These are phyloP conservation scores for Aspergillus terreus DNA, from an alignment of 2,329 filamentous ascomycete species.

Conservation along the genomic window DNA sequence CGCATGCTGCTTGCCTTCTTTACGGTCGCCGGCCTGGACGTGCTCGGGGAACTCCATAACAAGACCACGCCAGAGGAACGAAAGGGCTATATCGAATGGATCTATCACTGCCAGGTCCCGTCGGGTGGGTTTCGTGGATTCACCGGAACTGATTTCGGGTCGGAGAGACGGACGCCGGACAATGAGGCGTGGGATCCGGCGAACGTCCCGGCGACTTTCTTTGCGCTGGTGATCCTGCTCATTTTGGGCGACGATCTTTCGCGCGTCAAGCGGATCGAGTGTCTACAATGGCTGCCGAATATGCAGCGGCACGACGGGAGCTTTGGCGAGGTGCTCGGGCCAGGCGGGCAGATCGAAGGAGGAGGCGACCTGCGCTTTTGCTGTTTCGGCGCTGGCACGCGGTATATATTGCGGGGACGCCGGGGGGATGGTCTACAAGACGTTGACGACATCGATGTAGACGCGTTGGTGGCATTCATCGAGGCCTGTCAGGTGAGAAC, in stretches of 20 bases:
- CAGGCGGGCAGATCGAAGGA: constrained; percentile 62
- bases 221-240: constrained; percentile 73
- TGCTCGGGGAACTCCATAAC: constrained; percentile 63
- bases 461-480: constrained; percentile 67
- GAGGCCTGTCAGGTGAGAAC: constrained; percentile 55
- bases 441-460: constrained; percentile 71
- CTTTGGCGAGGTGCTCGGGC: constrained; percentile 77
- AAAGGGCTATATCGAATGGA: constrained; percentile 64
- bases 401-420: constrained; percentile 74
- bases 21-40: constrained; percentile 77
- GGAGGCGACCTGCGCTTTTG: constrained; percentile 84
- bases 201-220: constrained; percentile 83
- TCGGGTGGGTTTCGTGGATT: constrained; percentile 86
- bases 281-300: constrained; percentile 68
- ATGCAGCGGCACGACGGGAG: constrained; percentile 83
- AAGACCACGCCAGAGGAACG: constrained; percentile 54
- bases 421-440: constrained; percentile 52
- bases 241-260: constrained; percentile 61
- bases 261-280: constrained; percentile 63
- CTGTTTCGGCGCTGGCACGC: constrained; percentile 75
- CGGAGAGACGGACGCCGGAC: constrained; percentile 44
- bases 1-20: constrained; percentile 89
- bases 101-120: constrained; percentile 81
- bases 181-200: constrained; percentile 67
- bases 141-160: constrained; percentile 61